Evolutionary conservation across 2,329 filamentous ascomycete genomes (phyloP).

Genomic region (Cordyceps fumosorosea): DNA sequence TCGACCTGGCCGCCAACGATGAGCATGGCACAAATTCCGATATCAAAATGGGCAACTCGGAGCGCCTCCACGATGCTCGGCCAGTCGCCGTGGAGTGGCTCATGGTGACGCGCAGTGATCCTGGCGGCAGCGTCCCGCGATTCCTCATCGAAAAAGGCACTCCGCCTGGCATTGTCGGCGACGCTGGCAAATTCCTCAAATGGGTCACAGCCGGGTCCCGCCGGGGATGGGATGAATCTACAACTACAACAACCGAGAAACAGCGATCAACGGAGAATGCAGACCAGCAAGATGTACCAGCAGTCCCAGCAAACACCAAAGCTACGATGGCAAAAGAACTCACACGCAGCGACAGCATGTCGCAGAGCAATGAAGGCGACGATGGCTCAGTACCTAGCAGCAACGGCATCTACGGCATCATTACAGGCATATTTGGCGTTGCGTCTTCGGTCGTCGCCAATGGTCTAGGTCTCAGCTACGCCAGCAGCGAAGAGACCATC

Average conservation of each 20-base stretch:
- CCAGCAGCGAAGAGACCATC: conserved; percentile 22
- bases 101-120: conserved; percentile 86
- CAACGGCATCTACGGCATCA: conserved; percentile 49
- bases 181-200: conserved; percentile 74
- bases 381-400: conserved; percentile 31
- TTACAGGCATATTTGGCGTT: conserved; percentile 44
- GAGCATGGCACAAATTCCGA: neutral
- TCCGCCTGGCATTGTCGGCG: conserved; percentile 69
- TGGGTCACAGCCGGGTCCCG: conserved; percentile 49
- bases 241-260: conserved; percentile 17
- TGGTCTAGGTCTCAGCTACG: conserved; percentile 24
- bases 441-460: conserved; percentile 42
- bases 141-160: conserved; percentile 91
- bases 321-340: neutral
- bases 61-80: conserved; percentile 22
- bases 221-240: conserved; percentile 27
- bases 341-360: neutral
- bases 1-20: conserved; percentile 20
- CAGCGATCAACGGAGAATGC: neutral
- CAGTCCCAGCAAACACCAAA: neutral
- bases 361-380: conserved; percentile 11
- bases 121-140: conserved; percentile 78
- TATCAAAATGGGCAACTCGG: conserved; percentile 14
- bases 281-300: neutral
- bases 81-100: conserved; percentile 70